Base-by-base conservation (phyloP, 176 grass and related monocot genomes). In the Carex kokanica region DNA sequence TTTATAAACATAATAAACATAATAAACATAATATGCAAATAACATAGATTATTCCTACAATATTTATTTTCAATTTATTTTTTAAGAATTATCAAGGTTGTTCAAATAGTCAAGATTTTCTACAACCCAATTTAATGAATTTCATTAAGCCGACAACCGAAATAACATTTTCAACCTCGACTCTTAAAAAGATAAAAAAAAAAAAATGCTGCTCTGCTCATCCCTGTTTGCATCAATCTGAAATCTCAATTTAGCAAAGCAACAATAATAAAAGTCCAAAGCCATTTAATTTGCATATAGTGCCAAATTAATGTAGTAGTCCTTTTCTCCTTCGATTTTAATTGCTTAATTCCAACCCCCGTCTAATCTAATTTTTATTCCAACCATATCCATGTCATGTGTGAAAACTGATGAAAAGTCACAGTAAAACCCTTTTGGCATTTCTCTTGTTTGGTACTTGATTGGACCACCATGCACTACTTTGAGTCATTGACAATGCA, bases 371-470 rank as follows among this genome's bases (percentile, higher is more conserved):
- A 75, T n/a, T n/a, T n/a, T n/a, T n/a, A 54, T 55, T 77, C 71
- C 20, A 55, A 56, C 2, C 25, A 49, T 49, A 49, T 49, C 45
- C 45, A 49, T 49, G 45, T 49, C 45, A 29, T 54, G 73, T 78
- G 73, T 78, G 73, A 78, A 78, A 74, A 29, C 71, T 52, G 71
- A 74, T 27, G 23, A 45, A 66, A 69, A 78, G 51, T 78, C 55
- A 52, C 49, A 78, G 51, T 78, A 56, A 56, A 78, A 54, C 23
- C 47, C 24, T 77, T 54, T 56, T 56, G 73, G 25, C 25, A 54
- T 56, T 34, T 78, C 14, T 2, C 27, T 55, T 31, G 47, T 29
- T 5, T 74, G 24, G 73, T 78, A 78, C 73, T 15, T 64, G 55
- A 81, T 43, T 81, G 78, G 60, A 81, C 40, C 60, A 62, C 78